Percentiles rank a stretch among this genome's conserved stretches.
Evolutionary conservation across 179 eudicot genomes (phyloP).

Genomic region (Actinidia chinensis): DNA sequence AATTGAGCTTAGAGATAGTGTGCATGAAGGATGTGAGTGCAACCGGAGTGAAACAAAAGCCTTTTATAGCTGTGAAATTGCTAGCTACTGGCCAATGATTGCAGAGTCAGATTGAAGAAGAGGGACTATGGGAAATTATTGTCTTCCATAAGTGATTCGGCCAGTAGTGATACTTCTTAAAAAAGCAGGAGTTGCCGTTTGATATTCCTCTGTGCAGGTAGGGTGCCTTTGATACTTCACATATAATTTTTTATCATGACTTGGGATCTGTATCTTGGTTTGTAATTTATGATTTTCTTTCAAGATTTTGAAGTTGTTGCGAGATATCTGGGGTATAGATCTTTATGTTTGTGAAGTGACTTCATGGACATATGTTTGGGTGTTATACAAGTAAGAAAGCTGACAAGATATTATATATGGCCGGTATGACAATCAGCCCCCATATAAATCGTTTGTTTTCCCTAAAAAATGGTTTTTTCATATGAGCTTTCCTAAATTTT

Average conservation of each 20-base stretch:
- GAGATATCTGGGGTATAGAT: too few species aligned
- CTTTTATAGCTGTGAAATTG: slow-evolving; percentile 25
- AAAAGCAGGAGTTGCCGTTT: slow-evolving; percentile 29
- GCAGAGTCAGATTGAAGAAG: slow-evolving; percentile 9
- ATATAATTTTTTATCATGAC: neutral
- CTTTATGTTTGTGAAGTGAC: neutral
- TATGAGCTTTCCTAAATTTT: too few species aligned
- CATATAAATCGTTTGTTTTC: too few species aligned
- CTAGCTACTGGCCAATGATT: slow-evolving; percentile 19
- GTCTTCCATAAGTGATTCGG: slow-evolving; percentile 14
- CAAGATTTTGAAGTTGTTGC: too few species aligned
- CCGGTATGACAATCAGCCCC: too few species aligned
- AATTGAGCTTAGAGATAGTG: slow-evolving; percentile 42
- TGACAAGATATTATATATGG: too few species aligned
- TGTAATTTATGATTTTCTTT: slow-evolving; percentile 1
- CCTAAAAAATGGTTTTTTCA: too few species aligned
- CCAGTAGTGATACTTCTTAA: slow-evolving; percentile 16
- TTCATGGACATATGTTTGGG: slow-evolving; percentile 2
- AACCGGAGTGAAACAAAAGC: slow-evolving; percentile 26
- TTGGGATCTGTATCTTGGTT: neutral
- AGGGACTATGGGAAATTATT: slow-evolving; percentile 1
- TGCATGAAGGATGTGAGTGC: slow-evolving; percentile 30
- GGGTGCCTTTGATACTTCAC: neutral
- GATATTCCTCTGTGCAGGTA: slow-evolving; percentile 34
- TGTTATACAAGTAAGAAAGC: too few species aligned